A percentile compares a stretch with the other conserved stretches of the same genome.
Conservation (phyloP, 1,284 basidiomycete genomes). For the Trametes polyzona region DNA sequence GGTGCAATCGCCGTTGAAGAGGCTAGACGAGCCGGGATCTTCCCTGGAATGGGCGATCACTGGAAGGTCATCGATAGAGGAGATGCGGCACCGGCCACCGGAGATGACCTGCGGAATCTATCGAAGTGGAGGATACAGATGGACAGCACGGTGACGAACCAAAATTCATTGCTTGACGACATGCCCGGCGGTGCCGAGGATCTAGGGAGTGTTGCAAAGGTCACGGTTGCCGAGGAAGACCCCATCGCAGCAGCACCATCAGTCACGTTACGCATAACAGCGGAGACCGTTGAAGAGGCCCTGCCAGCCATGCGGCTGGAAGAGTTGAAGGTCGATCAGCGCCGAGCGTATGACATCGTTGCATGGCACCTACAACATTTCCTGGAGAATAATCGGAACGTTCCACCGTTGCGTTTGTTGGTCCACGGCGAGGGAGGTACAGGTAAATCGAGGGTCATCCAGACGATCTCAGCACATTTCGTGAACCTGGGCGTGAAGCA, state of each 20-base stretch:
- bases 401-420: constrained; percentile 35
- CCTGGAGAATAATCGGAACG: constrained; percentile 17
- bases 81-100: not conserved
- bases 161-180: not conserved
- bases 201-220: too few relatives aligned
- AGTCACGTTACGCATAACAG: not conserved
- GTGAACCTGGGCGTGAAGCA: not conserved
- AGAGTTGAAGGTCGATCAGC: constrained; percentile 25
- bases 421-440: constrained; percentile 42
- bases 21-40: not conserved
- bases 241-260: too few relatives aligned
- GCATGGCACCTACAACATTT: constrained; percentile 34
- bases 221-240: too few relatives aligned
- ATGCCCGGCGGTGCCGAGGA: not conserved
- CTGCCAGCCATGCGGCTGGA: not conserved
- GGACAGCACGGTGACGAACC: not conserved
- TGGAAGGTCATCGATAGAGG: too few relatives aligned
- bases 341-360: constrained; percentile 37
- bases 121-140: not conserved
- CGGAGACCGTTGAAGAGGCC: not conserved
- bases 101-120: not conserved
- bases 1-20: not conserved
- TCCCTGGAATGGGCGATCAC: not conserved
- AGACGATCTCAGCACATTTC: constrained; percentile 37
- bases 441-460: constrained; percentile 42